These are phyloP conservation scores for Pleurotus djamor DNA, from an alignment of 768 basidiomycete genomes.

Conservation along the genomic window DNA sequence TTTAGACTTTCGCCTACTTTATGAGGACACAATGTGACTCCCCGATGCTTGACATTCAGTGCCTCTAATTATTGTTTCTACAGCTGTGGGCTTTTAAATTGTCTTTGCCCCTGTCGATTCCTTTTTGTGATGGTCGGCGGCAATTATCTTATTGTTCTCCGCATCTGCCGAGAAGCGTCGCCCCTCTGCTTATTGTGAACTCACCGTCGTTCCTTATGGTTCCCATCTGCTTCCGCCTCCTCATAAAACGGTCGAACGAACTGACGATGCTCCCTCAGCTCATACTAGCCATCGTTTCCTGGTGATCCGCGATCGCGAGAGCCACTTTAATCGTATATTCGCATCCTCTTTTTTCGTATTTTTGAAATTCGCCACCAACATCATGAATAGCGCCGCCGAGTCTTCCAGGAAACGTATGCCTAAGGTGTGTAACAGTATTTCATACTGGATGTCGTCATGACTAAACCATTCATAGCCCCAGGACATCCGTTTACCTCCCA, in stretches of 20 bases:
- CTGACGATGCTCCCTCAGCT: not conserved
- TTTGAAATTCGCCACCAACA: not conserved
- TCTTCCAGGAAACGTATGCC: not conserved
- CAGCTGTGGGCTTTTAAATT: not conserved
- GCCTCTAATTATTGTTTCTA: not conserved
- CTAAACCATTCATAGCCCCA: not conserved
- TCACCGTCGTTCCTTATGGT: not conserved
- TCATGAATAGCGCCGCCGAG: not conserved
- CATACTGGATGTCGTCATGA: not conserved
- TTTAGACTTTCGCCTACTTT: not conserved
- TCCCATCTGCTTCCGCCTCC: not conserved
- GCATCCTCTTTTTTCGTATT: not conserved
- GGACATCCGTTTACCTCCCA: slow-evolving; percentile 2
- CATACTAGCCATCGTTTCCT: not conserved
- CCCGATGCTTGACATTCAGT: not conserved
- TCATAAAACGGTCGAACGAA: not conserved
- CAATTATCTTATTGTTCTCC: not conserved
- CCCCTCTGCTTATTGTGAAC: slow-evolving; percentile 1
- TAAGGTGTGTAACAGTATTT: not conserved
- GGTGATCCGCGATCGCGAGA: slow-evolving; percentile 1
- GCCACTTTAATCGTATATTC: not conserved
- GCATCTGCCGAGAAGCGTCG: not conserved
- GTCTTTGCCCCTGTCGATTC: not conserved
- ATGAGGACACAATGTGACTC: not conserved
- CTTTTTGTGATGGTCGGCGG: not conserved